Conservation (phyloP, 1,284 basidiomycete genomes). For the Anthracocystis setariae region DNA sequence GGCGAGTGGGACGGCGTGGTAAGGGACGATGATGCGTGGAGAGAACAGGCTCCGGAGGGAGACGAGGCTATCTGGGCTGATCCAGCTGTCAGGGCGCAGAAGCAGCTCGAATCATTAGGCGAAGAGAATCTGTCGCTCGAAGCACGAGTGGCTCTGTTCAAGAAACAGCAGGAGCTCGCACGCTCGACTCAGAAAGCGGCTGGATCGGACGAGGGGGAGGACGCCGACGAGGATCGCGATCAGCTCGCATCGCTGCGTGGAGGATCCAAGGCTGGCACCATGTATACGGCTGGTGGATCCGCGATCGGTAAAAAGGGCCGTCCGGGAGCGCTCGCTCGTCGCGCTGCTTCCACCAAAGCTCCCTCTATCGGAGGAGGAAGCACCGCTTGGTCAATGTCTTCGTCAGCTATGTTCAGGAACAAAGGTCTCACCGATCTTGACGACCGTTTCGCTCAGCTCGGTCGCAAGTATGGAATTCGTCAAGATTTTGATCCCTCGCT, state of each 20-base stretch:
- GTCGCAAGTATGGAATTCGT: conserved; percentile 59
- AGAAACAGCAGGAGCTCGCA: conserved; percentile 49
- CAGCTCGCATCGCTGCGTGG: conserved; percentile 45
- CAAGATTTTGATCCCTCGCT: conserved; percentile 74
- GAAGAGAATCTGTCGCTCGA: conserved; percentile 58
- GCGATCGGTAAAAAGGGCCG: conserved; percentile 53
- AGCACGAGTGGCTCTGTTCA: conserved; percentile 64
- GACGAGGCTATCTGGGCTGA: conserved; percentile 63
- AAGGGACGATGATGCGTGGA: conserved; percentile 51
- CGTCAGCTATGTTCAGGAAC: conserved; percentile 93
- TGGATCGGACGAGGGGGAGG: conserved; percentile 12
- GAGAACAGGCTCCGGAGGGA: conserved; percentile 60
- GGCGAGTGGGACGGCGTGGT: conserved; percentile 61
- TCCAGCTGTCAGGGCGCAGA: conserved; percentile 42
- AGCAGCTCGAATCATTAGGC: conserved; percentile 32
- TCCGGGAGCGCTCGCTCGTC: conserved; percentile 60
- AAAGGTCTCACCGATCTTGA: conserved; percentile 87
- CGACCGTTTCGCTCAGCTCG: conserved; percentile 90
- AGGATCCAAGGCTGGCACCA: conserved; percentile 31
- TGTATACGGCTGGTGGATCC: conserved; percentile 46
- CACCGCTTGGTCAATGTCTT: conserved; percentile 78
- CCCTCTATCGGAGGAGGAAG: conserved; percentile 58
- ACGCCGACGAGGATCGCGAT: conserved; percentile 54
- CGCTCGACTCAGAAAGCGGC: conserved; percentile 14
- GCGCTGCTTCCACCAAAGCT: conserved; percentile 57